Evolutionary conservation across 768 basidiomycete species (phyloP).

Genomic region (Mycena chlorophos): DNA sequence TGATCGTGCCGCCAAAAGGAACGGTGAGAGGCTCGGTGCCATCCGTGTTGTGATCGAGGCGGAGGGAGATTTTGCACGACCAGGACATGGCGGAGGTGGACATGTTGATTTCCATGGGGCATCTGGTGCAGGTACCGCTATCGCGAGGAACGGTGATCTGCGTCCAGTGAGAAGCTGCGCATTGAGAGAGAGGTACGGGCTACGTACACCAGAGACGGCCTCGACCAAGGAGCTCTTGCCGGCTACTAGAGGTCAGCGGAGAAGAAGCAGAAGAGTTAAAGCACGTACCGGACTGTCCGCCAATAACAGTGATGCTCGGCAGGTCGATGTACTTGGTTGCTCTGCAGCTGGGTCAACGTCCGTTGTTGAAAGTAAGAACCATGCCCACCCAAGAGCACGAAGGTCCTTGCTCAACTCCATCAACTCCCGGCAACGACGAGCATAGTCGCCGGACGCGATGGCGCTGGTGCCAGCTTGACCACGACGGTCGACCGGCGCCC

Average conservation of each 20-base stretch:
- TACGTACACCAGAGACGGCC: slow-evolving; percentile 53
- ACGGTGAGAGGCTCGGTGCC: slow-evolving; percentile 4
- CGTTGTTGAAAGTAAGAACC: not conserved
- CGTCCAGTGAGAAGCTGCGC: not conserved
- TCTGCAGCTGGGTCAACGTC: slow-evolving; percentile 25
- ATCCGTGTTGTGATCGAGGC: slow-evolving; percentile 30
- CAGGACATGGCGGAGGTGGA: slow-evolving; percentile 38
- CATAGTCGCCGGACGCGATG: slow-evolving; percentile 37
- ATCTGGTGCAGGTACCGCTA: slow-evolving; percentile 62
- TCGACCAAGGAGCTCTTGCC: slow-evolving; percentile 64
- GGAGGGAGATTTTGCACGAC: slow-evolving; percentile 48
- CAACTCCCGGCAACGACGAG: slow-evolving; percentile 38
- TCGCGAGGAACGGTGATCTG: slow-evolving; percentile 64
- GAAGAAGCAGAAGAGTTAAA: not conserved
- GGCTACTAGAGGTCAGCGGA: slow-evolving; percentile 33
- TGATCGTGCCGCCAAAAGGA: slow-evolving; percentile 45
- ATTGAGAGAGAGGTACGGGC: not conserved
- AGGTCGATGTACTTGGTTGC: slow-evolving; percentile 42
- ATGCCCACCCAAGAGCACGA: slow-evolving; percentile 39
- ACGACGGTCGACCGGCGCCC: too few relatives aligned
- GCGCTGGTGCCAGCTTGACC: not conserved
- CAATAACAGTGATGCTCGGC: slow-evolving; percentile 57
- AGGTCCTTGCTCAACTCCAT: slow-evolving; percentile 41
- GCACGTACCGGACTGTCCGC: slow-evolving; percentile 52
- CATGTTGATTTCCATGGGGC: slow-evolving; percentile 56